These are phyloP conservation scores for Apostasia shenzhenica DNA, from an alignment of 106 monocot species.

Conservation along the genomic window DNA sequence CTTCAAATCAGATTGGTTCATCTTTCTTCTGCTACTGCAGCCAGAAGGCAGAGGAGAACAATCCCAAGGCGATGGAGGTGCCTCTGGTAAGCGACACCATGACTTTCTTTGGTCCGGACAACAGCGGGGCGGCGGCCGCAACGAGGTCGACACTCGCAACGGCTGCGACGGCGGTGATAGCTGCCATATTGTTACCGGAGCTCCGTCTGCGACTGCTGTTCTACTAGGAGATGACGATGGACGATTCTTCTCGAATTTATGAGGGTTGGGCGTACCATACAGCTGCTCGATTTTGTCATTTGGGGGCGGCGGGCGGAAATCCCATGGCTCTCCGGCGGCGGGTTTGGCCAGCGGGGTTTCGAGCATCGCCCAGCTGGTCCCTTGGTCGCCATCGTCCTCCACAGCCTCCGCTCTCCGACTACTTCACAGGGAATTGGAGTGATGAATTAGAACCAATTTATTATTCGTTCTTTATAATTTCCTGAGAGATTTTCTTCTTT, in stretches of 20 bases:
- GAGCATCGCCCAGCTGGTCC: too few relatives aligned
- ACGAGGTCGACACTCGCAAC: neutral
- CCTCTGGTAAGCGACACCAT: conserved; percentile 44
- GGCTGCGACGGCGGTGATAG: neutral
- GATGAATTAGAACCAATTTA: too few relatives aligned
- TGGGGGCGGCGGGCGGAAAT: conserved; percentile 2
- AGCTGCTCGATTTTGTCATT: too few relatives aligned
- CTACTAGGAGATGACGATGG: neutral
- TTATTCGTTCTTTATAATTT: too few relatives aligned
- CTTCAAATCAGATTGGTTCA: neutral
- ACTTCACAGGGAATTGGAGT: too few relatives aligned
- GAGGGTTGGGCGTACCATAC: too few relatives aligned
- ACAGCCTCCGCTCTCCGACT: too few relatives aligned
- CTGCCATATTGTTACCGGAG: neutral
- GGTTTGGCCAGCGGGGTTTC: neutral
- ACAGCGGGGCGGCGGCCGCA: conserved; percentile 12
- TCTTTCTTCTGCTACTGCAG: conserved; percentile 5
- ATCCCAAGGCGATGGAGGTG: conserved; percentile 30
- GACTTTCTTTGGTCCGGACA: conserved; percentile 16
- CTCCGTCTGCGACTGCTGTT: too few relatives aligned
- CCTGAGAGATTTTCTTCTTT: too few relatives aligned
- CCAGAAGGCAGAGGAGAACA: conserved; percentile 27
- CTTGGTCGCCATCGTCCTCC: too few relatives aligned
- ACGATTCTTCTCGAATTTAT: too few relatives aligned
- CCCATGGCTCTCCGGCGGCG: too few relatives aligned